Evolutionary conservation across 768 basidiomycete genomes (phyloP).

Genomic region (Naganishia vaughanmartiniae): DNA sequence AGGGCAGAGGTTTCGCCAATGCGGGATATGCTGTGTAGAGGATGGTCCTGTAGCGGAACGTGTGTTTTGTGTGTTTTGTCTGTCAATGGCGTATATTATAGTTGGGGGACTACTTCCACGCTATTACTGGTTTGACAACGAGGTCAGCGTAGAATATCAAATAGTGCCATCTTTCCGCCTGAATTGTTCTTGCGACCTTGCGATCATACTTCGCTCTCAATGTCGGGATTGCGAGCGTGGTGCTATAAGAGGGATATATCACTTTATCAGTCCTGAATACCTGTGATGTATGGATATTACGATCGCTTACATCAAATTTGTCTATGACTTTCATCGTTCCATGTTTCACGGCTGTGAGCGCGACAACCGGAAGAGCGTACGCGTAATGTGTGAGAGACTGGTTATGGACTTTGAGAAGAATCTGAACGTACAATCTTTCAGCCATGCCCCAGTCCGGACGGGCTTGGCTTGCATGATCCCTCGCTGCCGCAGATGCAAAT

Average conservation of each 20-base stretch:
- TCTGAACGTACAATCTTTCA: conserved; percentile 22
- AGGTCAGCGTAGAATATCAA: too few relatives aligned
- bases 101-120: background rate
- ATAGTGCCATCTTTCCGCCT: too few relatives aligned
- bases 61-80: background rate
- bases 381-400: background rate
- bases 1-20: conserved; percentile 3
- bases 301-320: conserved; percentile 21
- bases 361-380: background rate
- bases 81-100: background rate
- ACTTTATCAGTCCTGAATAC: background rate
- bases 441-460: conserved; percentile 18
- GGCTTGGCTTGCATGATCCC: conserved; percentile 26
- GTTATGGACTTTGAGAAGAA: background rate
- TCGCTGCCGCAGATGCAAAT: conserved; percentile 25
- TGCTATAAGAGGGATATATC: conserved; percentile 1
- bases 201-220: conserved; percentile 23
- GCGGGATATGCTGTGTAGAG: background rate
- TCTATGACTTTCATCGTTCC: conserved; percentile 16
- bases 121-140: too few relatives aligned
- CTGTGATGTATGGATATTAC: background rate
- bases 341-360: conserved; percentile 5
- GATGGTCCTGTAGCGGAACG: background rate
- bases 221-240: conserved; percentile 24
- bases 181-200: too few relatives aligned